These are phyloP conservation scores for Closterium sp. DNA, from an alignment of 139 green algal species.

Conservation along the genomic window DNA sequence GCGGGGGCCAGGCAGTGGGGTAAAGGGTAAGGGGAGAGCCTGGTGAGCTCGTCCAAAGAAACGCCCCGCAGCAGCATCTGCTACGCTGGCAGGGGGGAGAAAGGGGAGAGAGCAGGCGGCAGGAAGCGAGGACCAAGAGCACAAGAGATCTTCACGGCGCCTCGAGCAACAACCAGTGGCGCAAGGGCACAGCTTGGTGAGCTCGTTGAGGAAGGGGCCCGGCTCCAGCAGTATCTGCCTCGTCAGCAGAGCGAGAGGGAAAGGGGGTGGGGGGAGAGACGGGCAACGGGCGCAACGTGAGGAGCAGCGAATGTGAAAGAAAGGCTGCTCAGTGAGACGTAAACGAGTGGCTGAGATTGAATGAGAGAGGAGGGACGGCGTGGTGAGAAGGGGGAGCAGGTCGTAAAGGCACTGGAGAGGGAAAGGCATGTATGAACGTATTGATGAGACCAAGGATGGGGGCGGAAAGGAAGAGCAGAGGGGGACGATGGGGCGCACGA, in stretches of 20 bases:
- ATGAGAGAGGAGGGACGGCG: neutral
- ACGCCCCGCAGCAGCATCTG: too few species aligned
- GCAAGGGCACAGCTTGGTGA: constrained; percentile 71
- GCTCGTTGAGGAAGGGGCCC: constrained; percentile 74
- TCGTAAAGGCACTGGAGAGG: too few species aligned
- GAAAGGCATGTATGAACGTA: neutral
- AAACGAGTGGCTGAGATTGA: neutral
- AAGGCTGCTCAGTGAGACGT: neutral
- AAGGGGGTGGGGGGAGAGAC: too few species aligned
- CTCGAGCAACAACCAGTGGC: constrained; percentile 33
- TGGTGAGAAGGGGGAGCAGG: too few species aligned
- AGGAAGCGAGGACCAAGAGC: neutral
- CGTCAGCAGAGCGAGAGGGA: neutral
- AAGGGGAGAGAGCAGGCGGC: neutral
- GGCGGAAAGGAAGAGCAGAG: neutral
- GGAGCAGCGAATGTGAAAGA: neutral
- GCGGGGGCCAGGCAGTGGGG: too few species aligned
- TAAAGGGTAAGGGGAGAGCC: constrained; percentile 58
- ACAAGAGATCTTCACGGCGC: too few species aligned
- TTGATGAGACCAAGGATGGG: neutral
- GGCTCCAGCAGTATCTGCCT: constrained; percentile 64
- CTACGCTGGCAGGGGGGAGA: too few species aligned
- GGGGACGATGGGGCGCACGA: too few species aligned
- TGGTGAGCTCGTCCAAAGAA: constrained; percentile 77
- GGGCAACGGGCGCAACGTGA: neutral